Evolutionary conservation across 31 red algal genomes (phyloP), one percentile per base, ranked within the genome.

Genomic region (Porphyra umbilicalis): DNA sequence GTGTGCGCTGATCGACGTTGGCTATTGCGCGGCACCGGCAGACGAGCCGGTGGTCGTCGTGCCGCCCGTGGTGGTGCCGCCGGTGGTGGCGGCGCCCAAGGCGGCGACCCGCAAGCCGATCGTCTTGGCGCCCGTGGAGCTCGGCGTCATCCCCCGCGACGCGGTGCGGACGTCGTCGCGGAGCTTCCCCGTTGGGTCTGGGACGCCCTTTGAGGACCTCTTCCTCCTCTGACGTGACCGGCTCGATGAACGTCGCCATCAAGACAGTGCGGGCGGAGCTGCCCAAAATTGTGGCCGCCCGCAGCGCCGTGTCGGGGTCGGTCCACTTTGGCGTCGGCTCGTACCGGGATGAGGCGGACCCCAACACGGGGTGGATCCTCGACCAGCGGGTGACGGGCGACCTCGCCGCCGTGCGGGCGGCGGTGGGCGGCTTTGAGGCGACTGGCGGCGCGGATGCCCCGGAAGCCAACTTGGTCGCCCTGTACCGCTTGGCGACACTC

Each of bases 381-480:
- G 34, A 81, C 44, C 88, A 85, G 76, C 71, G 35, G 38, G 32
- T 90, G 9, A 74, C 83, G 1, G 67, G 33, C 33, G 36, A 81
- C 36, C 44, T 34, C 25, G 32, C 20, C 71, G 33, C 30, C 30
- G 75, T 81, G 32, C 42, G 39, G 15, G 39, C 32, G 16, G 77
- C 88, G 32, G 84, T 90, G 33, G 76, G 32, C 32, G 75, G 35
- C n/a, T 40, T 85, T 36, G 30, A 37, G 32, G 76, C 83, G 0
- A 82, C 31, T 0, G 82, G 76, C n/a, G 83, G 83, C 20, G 38
- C 76, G 29, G 88, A 85, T 38, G 8, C 80, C 14, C 29, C 83
- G 32, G 82, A 85, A 75, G 88, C 88, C 30, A 86, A 85, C 38
- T 68, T 91, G 5, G 77, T 82, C 76, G 88, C 83, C 30, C 46